A percentile compares a stretch with the other conserved stretches of the same genome.
These are phyloP conservation scores for Thalia dealbata DNA, from an alignment of 176 grass and related monocot species.

Conservation along the genomic window DNA sequence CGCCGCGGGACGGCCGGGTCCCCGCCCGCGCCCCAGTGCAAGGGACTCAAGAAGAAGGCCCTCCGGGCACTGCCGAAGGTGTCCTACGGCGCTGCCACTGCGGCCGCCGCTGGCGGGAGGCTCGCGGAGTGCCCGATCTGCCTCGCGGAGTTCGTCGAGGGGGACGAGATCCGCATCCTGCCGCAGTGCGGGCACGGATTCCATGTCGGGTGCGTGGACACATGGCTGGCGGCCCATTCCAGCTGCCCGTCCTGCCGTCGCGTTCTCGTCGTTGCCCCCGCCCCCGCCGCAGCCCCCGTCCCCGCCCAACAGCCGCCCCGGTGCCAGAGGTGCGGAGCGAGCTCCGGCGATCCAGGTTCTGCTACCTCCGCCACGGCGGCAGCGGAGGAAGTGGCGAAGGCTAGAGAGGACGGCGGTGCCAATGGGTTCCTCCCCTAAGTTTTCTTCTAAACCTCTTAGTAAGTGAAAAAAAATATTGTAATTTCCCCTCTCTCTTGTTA, in stretches of 20 bases:
- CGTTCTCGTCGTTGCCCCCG: neutral
- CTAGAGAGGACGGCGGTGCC: slow-evolving; percentile 5
- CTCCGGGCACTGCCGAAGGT: slow-evolving; percentile 9
- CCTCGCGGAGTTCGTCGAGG: slow-evolving; percentile 12
- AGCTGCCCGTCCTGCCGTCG: slow-evolving; percentile 15
- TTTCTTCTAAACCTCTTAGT: neutral
- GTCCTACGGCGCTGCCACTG: neutral
- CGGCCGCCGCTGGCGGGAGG: neutral
- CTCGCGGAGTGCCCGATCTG: slow-evolving; percentile 10
- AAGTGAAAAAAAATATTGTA: neutral
- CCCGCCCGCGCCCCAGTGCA: neutral
- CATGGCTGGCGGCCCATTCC: neutral
- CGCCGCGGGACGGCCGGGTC: neutral
- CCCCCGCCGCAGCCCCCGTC: neutral
- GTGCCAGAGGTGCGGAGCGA: neutral
- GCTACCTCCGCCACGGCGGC: neutral
- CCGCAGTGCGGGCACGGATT: slow-evolving; percentile 18
- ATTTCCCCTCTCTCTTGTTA: neutral
- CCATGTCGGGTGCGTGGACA: slow-evolving; percentile 15
- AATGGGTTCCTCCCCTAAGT: slow-evolving; percentile 2
- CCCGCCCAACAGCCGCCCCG: neutral
- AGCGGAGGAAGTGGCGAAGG: slow-evolving; percentile 4
- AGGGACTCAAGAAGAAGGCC: slow-evolving; percentile 18
- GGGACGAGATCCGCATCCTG: slow-evolving; percentile 17
- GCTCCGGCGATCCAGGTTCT: neutral